Evolutionary conservation across 169 alveolate genomes (phyloP).

Genomic region (Plasmodium billcollinsi): DNA sequence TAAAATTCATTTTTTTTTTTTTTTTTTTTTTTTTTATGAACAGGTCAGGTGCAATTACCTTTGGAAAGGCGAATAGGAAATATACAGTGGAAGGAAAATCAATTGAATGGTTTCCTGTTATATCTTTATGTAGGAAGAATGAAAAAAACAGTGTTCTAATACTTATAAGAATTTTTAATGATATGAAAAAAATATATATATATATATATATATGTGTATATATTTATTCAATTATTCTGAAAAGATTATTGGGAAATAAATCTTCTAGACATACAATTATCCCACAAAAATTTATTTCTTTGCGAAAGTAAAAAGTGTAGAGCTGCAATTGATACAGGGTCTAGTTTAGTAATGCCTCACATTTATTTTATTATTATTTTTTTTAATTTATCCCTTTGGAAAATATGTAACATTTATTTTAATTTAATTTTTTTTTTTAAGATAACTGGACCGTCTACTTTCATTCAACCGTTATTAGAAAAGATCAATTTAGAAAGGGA

Average conservation of each 20-base stretch:
- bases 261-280: constrained; percentile 85
- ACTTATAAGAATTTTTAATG: too few species aligned
- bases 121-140: constrained; percentile 83
- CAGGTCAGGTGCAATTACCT: constrained; percentile 79
- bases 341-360: constrained; percentile 83
- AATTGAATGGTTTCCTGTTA: constrained; percentile 92
- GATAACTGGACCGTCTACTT: constrained; percentile 90
- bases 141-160: not conserved
- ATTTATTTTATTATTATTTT: constrained; percentile 9
- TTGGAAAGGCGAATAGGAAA: constrained; percentile 92
- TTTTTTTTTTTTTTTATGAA: constrained; percentile 14
- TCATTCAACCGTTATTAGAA: constrained; percentile 84
- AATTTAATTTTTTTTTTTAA: constrained; percentile 15
- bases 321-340: constrained; percentile 95
- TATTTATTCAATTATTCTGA: constrained; percentile 18
- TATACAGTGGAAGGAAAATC: constrained; percentile 87
- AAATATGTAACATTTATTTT: not conserved
- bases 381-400: not conserved
- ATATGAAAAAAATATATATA: not conserved
- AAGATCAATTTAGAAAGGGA: constrained; percentile 83
- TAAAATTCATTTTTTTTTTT: not conserved
- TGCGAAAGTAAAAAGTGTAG: constrained; percentile 85
- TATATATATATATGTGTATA: too few species aligned
- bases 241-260: constrained; percentile 92
- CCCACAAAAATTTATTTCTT: constrained; percentile 80